A percentile compares a stretch with the other conserved stretches of the same genome.
Conservation (phyloP, 108 stramenopile species). For the Cyclotella sp. region DNA sequence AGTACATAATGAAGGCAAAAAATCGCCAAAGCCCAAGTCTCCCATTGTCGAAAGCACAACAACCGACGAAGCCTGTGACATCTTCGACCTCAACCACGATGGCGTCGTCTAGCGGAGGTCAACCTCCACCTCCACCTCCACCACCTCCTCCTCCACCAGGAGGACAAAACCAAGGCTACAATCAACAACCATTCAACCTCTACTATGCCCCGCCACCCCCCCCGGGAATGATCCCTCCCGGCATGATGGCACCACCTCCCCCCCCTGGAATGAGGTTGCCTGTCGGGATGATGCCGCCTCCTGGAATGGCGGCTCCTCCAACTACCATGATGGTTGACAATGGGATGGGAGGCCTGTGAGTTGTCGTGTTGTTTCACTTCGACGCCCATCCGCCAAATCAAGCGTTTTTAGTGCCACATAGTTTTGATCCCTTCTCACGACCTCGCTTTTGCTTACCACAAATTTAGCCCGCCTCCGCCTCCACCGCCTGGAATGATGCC, state of each 20-base stretch:
- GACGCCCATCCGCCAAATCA: neutral
- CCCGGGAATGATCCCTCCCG: slow-evolving; percentile 48
- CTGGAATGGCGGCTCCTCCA: slow-evolving; percentile 45
- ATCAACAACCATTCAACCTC: neutral
- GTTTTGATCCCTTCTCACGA: neutral
- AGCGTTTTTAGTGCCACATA: neutral
- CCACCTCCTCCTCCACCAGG: slow-evolving; percentile 9
- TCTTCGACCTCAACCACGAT: neutral
- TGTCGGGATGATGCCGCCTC: slow-evolving; percentile 41
- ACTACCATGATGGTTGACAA: slow-evolving; percentile 10
- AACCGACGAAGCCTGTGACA: neutral
- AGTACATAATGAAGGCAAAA: no score
- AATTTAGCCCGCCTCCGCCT: slow-evolving; percentile 15
- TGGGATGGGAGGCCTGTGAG: slow-evolving; percentile 24
- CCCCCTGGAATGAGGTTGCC: slow-evolving; percentile 44
- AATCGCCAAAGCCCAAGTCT: no score
- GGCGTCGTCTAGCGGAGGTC: slow-evolving; percentile 4
- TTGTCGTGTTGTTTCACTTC: neutral
- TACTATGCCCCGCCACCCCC: slow-evolving; percentile 14
- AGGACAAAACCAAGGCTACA: slow-evolving; percentile 6
- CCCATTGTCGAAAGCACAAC: no score
- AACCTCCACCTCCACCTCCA: neutral
- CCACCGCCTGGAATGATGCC: slow-evolving; percentile 64
- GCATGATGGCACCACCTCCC: slow-evolving; percentile 52
- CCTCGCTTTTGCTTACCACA: neutral